phyloP scores from a whole-genome alignment of 2,329 filamentous ascomycete genomes.

The Apiospora sp. region DNA sequence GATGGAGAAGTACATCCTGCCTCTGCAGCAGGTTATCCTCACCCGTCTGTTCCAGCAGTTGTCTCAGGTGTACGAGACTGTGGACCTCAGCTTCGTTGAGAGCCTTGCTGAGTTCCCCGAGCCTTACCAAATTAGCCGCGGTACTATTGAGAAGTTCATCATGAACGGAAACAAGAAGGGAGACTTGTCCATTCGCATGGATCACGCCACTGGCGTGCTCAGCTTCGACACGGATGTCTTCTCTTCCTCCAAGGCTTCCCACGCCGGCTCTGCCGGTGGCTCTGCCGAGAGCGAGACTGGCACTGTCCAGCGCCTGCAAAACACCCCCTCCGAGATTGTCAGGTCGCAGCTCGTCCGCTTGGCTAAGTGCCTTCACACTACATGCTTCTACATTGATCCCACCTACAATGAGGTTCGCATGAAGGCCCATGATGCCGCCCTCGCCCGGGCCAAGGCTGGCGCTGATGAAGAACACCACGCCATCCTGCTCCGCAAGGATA shows the following conservation, averaged over 20 bases:
- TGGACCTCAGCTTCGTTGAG: slow-evolving; percentile 92
- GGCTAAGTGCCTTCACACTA: slow-evolving; percentile 88
- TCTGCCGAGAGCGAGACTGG: slow-evolving; percentile 87
- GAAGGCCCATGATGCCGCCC: slow-evolving; percentile 80
- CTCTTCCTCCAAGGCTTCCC: slow-evolving; percentile 91
- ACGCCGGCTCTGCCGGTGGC: slow-evolving; percentile 82
- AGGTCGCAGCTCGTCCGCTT: slow-evolving; percentile 92
- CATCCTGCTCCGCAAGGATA: slow-evolving; percentile 82
- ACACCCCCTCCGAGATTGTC: slow-evolving; percentile 96
- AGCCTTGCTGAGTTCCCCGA: slow-evolving; percentile 95
- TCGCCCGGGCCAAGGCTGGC: slow-evolving; percentile 83
- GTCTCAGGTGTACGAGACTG: slow-evolving; percentile 98
- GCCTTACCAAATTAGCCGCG: slow-evolving; percentile 89
- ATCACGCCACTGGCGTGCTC: slow-evolving; percentile 92
- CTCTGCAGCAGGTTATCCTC: slow-evolving; percentile 97
- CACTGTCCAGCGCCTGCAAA: slow-evolving; percentile 93
- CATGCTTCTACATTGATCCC: slow-evolving; percentile 95
- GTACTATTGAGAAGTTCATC: slow-evolving; percentile 99
- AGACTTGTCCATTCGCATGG: slow-evolving; percentile 93
- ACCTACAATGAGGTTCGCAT: slow-evolving; percentile 83
- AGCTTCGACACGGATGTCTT: slow-evolving; percentile 99
- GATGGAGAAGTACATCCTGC: slow-evolving; percentile 96
- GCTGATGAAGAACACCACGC: slow-evolving; percentile 92
- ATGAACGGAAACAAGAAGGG: slow-evolving; percentile 99
- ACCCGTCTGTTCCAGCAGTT: slow-evolving; percentile 98